Evolutionary conservation across 345 rosid species (phyloP).

Genomic region (Noccaea caerulescens): DNA sequence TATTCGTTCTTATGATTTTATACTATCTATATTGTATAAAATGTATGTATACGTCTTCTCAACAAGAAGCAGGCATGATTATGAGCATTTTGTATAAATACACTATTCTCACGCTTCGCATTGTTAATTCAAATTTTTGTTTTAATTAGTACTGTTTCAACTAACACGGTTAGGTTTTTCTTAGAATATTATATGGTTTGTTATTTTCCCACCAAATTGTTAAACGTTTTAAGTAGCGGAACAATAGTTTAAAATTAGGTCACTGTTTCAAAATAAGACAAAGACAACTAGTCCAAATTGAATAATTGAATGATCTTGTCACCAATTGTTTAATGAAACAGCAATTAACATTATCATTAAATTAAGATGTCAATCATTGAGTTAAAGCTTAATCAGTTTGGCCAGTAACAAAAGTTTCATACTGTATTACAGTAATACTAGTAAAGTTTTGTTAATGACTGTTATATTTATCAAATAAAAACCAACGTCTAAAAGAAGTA

Average conservation of each 20-base stretch:
- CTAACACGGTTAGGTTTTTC: neutral
- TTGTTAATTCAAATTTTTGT: neutral
- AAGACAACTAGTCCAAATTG: neutral
- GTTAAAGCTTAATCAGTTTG: too few species aligned
- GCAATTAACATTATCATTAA: neutral
- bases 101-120: neutral
- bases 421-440: neutral
- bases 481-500: slow-evolving; percentile 8
- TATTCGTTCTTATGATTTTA: neutral
- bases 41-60: neutral
- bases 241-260: neutral
- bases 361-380: too few species aligned
- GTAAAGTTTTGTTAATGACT: neutral
- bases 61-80: neutral
- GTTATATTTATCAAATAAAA: neutral
- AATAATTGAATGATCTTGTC: neutral
- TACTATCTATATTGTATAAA: neutral
- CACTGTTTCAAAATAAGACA: neutral
- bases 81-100: neutral
- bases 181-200: too few species aligned
- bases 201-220: slow-evolving; percentile 4
- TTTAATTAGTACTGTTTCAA: neutral
- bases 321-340: neutral
- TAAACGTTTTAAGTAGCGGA: neutral
- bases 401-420: too few species aligned